Conservation (phyloP, 148 eudicot species). For the Rhododendron ovatum region DNA sequence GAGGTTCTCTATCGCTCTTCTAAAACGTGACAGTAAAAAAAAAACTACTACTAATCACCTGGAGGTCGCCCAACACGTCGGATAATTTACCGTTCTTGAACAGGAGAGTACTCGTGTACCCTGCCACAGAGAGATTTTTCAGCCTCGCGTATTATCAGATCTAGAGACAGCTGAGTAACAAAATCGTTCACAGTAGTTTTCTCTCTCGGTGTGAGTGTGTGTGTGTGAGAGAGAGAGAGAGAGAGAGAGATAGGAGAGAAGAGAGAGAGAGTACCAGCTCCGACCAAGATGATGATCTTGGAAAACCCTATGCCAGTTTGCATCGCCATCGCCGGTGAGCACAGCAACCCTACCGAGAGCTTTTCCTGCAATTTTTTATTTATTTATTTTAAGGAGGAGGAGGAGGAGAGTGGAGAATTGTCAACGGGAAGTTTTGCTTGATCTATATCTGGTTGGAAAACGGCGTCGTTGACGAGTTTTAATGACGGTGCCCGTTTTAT, state of each 20-base stretch:
- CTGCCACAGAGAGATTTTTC: slow-evolving; percentile 25
- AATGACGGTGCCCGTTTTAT: no score
- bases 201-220: background rate
- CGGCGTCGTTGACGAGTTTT: no score
- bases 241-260: background rate
- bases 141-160: background rate
- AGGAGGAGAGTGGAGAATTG: background rate
- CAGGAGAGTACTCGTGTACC: slow-evolving; percentile 75
- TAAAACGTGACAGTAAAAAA: background rate
- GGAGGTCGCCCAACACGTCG: slow-evolving; percentile 71
- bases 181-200: background rate
- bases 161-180: background rate
- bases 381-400: background rate
- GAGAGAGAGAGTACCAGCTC: slow-evolving; percentile 39
- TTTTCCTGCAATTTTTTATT: background rate
- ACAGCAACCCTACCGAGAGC: background rate
- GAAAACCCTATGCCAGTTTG: slow-evolving; percentile 65
- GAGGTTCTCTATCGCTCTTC: no score
- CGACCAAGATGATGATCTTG: slow-evolving; percentile 44
- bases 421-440: background rate
- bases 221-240: background rate
- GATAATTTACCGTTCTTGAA: slow-evolving; percentile 66
- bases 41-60: slow-evolving; percentile 35
- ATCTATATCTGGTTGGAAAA: no score
- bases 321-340: slow-evolving; percentile 46